Percentiles rank a stretch among this genome's conserved stretches.
Conservation (phyloP, 805 yeast species). For the Kluyveromyces siamensis region DNA sequence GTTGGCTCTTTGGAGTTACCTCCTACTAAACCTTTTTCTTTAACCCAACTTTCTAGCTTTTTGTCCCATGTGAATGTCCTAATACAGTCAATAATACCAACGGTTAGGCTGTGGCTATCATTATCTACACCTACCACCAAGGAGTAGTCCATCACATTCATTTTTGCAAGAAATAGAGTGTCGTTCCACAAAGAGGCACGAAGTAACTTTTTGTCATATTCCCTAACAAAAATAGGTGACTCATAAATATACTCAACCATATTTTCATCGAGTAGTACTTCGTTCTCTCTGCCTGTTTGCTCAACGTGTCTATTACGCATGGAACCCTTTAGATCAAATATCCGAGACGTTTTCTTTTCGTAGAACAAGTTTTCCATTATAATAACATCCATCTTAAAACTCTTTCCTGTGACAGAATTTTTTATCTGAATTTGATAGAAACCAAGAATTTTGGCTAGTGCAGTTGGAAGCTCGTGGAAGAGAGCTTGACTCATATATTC, state of each 20-base stretch:
- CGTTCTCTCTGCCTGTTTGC: constrained; percentile 92
- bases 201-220: constrained; percentile 76
- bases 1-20: constrained; percentile 90
- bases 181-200: constrained; percentile 93
- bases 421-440: constrained; percentile 88
- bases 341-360: constrained; percentile 68
- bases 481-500: constrained; percentile 92
- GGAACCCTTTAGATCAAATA: constrained; percentile 94
- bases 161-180: constrained; percentile 83
- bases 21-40: constrained; percentile 84
- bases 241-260: constrained; percentile 98
- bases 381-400: constrained; percentile 78
- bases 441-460: constrained; percentile 89
- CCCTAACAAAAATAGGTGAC: constrained; percentile 88
- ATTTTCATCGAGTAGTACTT: constrained; percentile 89
- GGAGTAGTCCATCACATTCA: constrained; percentile 99
- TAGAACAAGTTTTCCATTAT: constrained; percentile 95
- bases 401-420: constrained; percentile 65
- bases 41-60: constrained; percentile 96
- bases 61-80: constrained; percentile 98
- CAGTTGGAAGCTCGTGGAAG: constrained; percentile 91
- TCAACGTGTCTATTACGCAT: constrained; percentile 96
- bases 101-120: constrained; percentile 60
- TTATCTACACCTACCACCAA: constrained; percentile 85
- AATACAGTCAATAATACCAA: constrained; percentile 90